Conservation (phyloP, 176 grass and related monocot genomes). For the Ensete ventricosum region DNA sequence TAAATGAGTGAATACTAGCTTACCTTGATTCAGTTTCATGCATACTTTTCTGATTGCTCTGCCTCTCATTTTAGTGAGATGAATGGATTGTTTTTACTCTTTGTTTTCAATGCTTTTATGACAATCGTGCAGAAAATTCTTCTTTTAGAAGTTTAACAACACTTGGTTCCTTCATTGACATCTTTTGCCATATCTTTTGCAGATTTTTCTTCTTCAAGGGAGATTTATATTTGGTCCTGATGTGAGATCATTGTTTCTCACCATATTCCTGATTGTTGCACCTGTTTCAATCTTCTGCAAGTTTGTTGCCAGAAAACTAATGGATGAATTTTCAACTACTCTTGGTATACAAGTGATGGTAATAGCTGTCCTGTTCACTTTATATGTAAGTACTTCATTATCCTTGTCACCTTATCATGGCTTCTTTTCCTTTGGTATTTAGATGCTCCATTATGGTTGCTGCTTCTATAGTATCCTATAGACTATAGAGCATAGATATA, state of each 20-base stretch:
- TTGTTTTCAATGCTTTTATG: neutral
- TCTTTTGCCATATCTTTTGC: slow-evolving; percentile 23
- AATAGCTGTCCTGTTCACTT: slow-evolving; percentile 63
- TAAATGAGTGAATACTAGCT: neutral
- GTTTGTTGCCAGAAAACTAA: slow-evolving; percentile 84
- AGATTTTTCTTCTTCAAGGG: slow-evolving; percentile 87
- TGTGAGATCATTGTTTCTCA: slow-evolving; percentile 88
- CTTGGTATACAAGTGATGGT: slow-evolving; percentile 73
- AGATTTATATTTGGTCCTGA: slow-evolving; percentile 95
- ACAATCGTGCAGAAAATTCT: neutral
- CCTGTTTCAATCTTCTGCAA: slow-evolving; percentile 77
- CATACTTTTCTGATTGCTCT: neutral
- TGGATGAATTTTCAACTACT: slow-evolving; percentile 66
- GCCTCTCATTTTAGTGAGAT: too few relatives aligned
- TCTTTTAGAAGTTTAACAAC: neutral
- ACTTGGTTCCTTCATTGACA: neutral
- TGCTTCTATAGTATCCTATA: neutral
- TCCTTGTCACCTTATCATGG: neutral
- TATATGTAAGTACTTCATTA: slow-evolving; percentile 57
- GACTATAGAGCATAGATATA: neutral
- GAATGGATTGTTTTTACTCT: too few relatives aligned
- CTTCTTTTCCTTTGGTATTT: neutral
- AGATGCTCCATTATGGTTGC: neutral
- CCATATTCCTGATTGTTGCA: slow-evolving; percentile 73
- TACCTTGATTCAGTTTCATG: neutral